Evolutionary conservation across 2,329 filamentous ascomycete species (phyloP).

Genomic region (Arthrobotrys entomopaga): DNA sequence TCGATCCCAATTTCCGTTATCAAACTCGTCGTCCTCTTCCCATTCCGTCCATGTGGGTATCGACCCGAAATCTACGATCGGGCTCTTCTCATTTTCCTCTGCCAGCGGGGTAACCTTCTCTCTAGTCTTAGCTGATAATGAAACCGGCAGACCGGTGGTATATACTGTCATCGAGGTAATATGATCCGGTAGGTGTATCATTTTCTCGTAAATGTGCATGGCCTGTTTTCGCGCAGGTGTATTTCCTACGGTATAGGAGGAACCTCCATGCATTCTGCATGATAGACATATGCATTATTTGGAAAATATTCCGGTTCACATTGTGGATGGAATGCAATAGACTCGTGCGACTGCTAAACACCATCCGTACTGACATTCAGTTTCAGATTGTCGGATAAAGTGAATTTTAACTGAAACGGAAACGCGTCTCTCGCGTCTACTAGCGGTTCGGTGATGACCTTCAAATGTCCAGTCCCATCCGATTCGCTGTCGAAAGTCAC

Average conservation of each 20-base stretch:
- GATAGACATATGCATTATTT: background rate
- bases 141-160: background rate
- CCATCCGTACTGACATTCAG: too few relatives aligned
- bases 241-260: background rate
- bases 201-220: background rate
- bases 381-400: too few relatives aligned
- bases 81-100: background rate
- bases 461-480: too few relatives aligned
- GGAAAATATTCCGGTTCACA: background rate
- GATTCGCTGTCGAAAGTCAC: too few relatives aligned
- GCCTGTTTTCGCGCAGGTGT: background rate
- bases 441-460: too few relatives aligned
- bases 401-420: too few relatives aligned
- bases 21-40: background rate
- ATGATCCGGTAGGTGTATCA: background rate
- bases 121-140: background rate
- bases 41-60: background rate
- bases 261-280: background rate
- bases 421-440: too few relatives aligned
- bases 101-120: background rate
- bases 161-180: background rate
- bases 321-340: too few relatives aligned
- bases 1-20: too few relatives aligned
- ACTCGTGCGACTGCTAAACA: too few relatives aligned
- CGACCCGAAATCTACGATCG: background rate